Percentiles rank a stretch among this genome's conserved stretches.
These are phyloP conservation scores for Tetradesmus obliquus DNA, from an alignment of 139 green algal genomes.

Conservation along the genomic window DNA sequence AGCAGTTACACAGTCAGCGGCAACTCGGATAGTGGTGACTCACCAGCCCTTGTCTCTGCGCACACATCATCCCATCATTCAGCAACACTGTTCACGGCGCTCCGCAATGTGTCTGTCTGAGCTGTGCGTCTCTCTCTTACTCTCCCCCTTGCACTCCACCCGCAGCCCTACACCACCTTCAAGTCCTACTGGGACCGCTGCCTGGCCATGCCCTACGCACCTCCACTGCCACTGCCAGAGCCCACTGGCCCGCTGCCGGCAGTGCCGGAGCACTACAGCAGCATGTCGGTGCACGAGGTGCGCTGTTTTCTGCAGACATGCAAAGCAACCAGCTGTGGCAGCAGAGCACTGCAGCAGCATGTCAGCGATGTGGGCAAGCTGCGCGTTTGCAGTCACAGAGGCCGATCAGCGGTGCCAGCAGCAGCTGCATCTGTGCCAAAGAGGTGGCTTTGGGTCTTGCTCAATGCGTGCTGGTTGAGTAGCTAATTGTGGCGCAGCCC, in stretches of 20 bases:
- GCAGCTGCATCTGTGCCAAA: background rate
- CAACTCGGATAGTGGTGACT: too few relatives aligned
- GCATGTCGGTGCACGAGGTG: slow-evolving; percentile 62
- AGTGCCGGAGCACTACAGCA: slow-evolving; percentile 41
- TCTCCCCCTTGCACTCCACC: too few relatives aligned
- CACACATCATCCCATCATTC: too few relatives aligned
- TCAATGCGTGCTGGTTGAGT: too few relatives aligned
- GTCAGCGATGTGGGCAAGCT: background rate
- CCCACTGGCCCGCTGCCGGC: slow-evolving; percentile 59
- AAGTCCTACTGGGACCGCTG: slow-evolving; percentile 84
- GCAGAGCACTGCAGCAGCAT: background rate
- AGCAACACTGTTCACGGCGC: too few relatives aligned
- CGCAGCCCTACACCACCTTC: slow-evolving; percentile 84
- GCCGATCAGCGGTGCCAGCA: background rate
- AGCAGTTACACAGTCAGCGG: too few relatives aligned
- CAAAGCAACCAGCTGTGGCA: background rate
- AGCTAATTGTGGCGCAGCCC: too few relatives aligned
- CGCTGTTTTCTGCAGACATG: background rate
- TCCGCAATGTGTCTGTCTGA: too few relatives aligned
- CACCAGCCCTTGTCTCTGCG: too few relatives aligned
- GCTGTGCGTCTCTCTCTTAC: too few relatives aligned
- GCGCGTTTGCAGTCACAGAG: background rate
- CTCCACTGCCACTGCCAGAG: slow-evolving; percentile 65
- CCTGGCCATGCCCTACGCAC: slow-evolving; percentile 61
- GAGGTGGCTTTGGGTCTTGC: background rate